Conservation (phyloP, 768 basidiomycete genomes). For the Leccinum truebloodii region DNA sequence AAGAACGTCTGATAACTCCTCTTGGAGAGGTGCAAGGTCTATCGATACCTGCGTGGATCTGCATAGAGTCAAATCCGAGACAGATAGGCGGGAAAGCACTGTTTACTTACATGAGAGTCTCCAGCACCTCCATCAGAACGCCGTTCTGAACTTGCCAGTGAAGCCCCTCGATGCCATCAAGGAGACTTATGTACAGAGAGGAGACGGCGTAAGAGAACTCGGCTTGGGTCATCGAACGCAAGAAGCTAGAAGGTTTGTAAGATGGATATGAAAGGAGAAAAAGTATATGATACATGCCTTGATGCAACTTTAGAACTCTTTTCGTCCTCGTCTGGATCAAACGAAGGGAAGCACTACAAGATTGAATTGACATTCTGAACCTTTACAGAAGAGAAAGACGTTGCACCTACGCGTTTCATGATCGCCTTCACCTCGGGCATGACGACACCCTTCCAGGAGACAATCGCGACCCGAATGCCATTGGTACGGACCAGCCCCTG, state of each 20-base stretch:
- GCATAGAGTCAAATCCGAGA: constrained; percentile 2
- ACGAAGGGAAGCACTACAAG: constrained; percentile 57
- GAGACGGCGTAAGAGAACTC: constrained; percentile 68
- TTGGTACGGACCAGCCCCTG: constrained; percentile 75
- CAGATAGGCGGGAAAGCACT: background rate
- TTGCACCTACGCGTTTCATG: constrained; percentile 56
- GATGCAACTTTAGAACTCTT: constrained; percentile 32
- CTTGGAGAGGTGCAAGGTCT: constrained; percentile 49
- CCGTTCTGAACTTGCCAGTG: constrained; percentile 50
- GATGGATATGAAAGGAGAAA: constrained; percentile 5
- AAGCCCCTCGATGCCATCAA: constrained; percentile 68
- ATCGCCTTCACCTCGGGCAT: constrained; percentile 58
- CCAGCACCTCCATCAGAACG: constrained; percentile 60
- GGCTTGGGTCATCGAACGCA: constrained; percentile 66
- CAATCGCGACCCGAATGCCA: constrained; percentile 65
- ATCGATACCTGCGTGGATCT: constrained; percentile 42
- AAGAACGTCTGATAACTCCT: constrained; percentile 76
- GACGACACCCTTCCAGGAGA: constrained; percentile 73
- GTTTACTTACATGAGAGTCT: constrained; percentile 41
- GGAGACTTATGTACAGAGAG: constrained; percentile 57
- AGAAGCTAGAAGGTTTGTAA: constrained; percentile 47
- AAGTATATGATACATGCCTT: constrained; percentile 21
- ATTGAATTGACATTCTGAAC: constrained; percentile 1
- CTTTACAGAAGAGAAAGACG: constrained; percentile 2
- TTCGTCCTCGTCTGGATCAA: constrained; percentile 56